Percentiles rank a stretch among this genome's conserved stretches.
phyloP scores from a whole-genome alignment of 225 moss, liverwort and hornwort genomes.

The Straminergon stramineum region DNA sequence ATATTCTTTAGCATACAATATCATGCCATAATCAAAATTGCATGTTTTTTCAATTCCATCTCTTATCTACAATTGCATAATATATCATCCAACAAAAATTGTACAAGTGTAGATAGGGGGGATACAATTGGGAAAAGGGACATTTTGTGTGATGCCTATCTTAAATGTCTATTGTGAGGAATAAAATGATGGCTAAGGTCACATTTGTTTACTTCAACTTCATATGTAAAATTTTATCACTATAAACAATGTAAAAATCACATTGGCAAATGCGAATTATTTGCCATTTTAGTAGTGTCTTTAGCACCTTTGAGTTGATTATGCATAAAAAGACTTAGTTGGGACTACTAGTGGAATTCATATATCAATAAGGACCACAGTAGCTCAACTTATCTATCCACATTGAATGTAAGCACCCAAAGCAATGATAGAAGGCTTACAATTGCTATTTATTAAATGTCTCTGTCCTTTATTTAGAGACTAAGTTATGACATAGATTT shows the following conservation, averaged over 20 bases:
- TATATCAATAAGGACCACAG: neutral
- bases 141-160: neutral
- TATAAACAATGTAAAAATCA: neutral
- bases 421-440: neutral
- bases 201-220: neutral
- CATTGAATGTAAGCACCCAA: neutral
- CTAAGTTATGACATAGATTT: too few species aligned
- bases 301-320: neutral
- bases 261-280: neutral
- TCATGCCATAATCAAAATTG: neutral
- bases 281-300: neutral
- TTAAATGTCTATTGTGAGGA: neutral
- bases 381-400: too few species aligned
- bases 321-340: neutral
- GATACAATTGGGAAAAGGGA: neutral
- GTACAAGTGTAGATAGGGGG: neutral
- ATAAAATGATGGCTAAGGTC: neutral
- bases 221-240: neutral
- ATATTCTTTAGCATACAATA: neutral
- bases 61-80: neutral
- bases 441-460: neutral
- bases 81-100: rapidly evolving
- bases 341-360: rapidly evolving
- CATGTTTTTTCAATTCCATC: neutral
- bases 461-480: too few species aligned